Percentiles rank a stretch among this genome's conserved stretches.
These are phyloP conservation scores for Sphaerulina populicola DNA, from an alignment of 2,329 filamentous ascomycete genomes.

Conservation along the genomic window DNA sequence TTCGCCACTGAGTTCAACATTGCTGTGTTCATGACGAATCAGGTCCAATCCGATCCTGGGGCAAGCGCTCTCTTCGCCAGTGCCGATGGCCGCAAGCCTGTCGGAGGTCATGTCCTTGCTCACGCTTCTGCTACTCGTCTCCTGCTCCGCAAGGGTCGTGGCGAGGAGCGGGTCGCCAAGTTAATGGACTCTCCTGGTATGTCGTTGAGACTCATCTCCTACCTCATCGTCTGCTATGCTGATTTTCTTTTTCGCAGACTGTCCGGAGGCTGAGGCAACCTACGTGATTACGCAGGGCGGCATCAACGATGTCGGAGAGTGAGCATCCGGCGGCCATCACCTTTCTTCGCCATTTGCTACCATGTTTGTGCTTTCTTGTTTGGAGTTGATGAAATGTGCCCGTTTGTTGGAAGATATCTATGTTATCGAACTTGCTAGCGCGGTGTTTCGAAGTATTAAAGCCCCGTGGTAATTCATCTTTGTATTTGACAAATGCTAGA, in stretches of 20 bases:
- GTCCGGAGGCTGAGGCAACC: slow-evolving; percentile 59
- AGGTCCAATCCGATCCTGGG: slow-evolving; percentile 63
- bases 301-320: slow-evolving; percentile 59
- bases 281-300: slow-evolving; percentile 63
- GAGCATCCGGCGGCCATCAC: slow-evolving; percentile 1
- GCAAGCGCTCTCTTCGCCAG: slow-evolving; percentile 59
- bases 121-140: slow-evolving; percentile 61
- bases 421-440: background rate
- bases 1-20: slow-evolving; percentile 66
- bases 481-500: background rate
- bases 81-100: slow-evolving; percentile 59
- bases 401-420: background rate
- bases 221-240: background rate
- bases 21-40: slow-evolving; percentile 58
- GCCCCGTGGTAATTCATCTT: background rate
- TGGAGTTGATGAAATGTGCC: background rate
- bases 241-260: slow-evolving; percentile 43
- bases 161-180: slow-evolving; percentile 62
- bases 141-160: slow-evolving; percentile 58
- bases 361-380: background rate
- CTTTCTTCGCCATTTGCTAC: background rate
- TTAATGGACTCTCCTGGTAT: slow-evolving; percentile 58
- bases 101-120: slow-evolving; percentile 60
- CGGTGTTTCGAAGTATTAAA: background rate
- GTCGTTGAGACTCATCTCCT: background rate